Evolutionary conservation across 2,329 filamentous ascomycete species (phyloP).

Genomic region (Dactylellina haptotyla): DNA sequence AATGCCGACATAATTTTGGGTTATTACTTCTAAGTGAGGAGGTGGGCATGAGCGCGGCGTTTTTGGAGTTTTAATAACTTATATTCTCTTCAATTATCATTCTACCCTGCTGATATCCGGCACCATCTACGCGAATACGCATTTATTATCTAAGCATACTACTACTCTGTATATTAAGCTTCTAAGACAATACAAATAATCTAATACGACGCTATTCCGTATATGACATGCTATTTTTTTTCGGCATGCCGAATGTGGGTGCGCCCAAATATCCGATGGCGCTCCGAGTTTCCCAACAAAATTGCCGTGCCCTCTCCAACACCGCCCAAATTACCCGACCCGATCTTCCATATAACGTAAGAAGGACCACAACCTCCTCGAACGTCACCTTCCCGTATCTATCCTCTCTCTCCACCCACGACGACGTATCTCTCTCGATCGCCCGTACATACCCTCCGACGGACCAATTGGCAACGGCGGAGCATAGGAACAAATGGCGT

Average conservation of each 20-base stretch:
- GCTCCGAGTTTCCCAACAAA: slow-evolving; percentile 44
- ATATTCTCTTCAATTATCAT: neutral
- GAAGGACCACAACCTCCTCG: neutral
- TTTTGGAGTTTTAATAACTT: neutral
- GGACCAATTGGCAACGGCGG: slow-evolving; percentile 4
- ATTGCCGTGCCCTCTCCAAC: too few relatives aligned
- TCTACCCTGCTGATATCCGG: too few relatives aligned
- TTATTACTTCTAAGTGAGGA: neutral
- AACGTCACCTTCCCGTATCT: neutral
- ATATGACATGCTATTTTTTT: neutral
- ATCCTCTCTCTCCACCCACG: neutral
- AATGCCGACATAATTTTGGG: too few relatives aligned
- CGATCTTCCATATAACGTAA: slow-evolving; percentile 18
- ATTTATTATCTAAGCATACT: neutral
- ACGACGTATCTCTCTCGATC: neutral
- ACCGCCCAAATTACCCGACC: slow-evolving; percentile 44
- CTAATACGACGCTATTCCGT: neutral
- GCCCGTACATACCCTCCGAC: neutral
- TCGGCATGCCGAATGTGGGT: slow-evolving; percentile 47
- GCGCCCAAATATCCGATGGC: slow-evolving; percentile 19
- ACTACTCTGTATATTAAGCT: too few relatives aligned
- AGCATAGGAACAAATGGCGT: slow-evolving; percentile 13
- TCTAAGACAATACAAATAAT: neutral
- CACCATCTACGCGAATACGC: too few relatives aligned
- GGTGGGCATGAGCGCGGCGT: slow-evolving; percentile 26